phyloP scores from a whole-genome alignment of 2,329 filamentous ascomycete genomes.

The Aspergillus brunneoviolaceus region DNA sequence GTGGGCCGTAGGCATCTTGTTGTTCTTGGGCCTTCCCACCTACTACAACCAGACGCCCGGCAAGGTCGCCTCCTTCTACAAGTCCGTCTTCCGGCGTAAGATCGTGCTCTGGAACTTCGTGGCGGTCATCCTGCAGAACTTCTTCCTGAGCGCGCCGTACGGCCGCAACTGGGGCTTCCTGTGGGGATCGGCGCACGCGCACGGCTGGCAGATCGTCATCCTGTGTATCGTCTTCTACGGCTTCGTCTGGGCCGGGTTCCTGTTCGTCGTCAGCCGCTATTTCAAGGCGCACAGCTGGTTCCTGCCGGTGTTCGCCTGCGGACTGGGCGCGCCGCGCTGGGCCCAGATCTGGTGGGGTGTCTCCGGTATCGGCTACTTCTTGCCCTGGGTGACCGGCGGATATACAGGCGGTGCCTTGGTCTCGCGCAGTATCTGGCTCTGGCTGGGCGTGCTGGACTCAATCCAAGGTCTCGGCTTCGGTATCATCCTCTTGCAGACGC shows the following conservation, averaged over 20 bases:
- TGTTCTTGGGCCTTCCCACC: slow-evolving; percentile 61
- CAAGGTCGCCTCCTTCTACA: slow-evolving; percentile 64
- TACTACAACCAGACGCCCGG: slow-evolving; percentile 66
- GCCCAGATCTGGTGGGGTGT: slow-evolving; percentile 66
- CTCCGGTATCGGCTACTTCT: slow-evolving; percentile 57
- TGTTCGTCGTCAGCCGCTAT: slow-evolving; percentile 51
- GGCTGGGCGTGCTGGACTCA: slow-evolving; percentile 64
- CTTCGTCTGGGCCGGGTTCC: slow-evolving; percentile 53
- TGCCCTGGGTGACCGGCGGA: slow-evolving; percentile 59
- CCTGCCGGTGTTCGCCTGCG: slow-evolving; percentile 66
- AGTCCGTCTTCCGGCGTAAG: slow-evolving; percentile 59
- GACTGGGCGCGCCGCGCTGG: slow-evolving; percentile 63
- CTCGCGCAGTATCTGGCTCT: slow-evolving; percentile 61
- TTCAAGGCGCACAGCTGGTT: slow-evolving; percentile 63
- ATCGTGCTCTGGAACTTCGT: slow-evolving; percentile 52
- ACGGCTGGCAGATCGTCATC: slow-evolving; percentile 57
- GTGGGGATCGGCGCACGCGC: slow-evolving; percentile 56
- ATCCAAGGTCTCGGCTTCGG: slow-evolving; percentile 65
- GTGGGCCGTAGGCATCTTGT: slow-evolving; percentile 54
- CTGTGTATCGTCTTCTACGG: slow-evolving; percentile 52
- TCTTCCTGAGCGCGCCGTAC: slow-evolving; percentile 64
- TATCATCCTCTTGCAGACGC: slow-evolving; percentile 64
- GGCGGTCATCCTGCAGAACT: slow-evolving; percentile 63
- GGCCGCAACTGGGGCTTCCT: slow-evolving; percentile 66
- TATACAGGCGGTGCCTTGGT: slow-evolving; percentile 56